Percentiles rank a stretch among this genome's conserved stretches.
Evolutionary conservation across 2,329 filamentous ascomycete genomes (phyloP).

Genomic region (Beauveria caledonica): DNA sequence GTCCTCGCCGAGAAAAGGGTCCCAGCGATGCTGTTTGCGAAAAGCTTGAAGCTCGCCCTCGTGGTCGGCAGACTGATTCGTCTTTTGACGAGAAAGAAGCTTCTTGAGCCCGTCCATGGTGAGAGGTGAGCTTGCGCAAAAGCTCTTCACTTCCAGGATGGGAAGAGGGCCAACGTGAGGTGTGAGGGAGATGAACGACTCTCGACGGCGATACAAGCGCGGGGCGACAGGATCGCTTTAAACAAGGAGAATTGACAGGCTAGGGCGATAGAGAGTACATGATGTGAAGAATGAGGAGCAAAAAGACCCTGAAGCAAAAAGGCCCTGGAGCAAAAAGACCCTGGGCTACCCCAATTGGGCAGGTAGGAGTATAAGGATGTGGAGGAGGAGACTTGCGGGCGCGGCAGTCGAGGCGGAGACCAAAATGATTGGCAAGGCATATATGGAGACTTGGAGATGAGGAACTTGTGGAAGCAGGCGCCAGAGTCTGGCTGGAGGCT

Average conservation of each 20-base stretch:
- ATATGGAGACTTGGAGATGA: background rate
- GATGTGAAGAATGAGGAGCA: background rate
- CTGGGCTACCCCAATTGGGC: constrained; percentile 4
- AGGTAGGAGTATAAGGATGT: constrained; percentile 7
- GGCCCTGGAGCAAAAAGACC: background rate
- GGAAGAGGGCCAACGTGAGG: background rate
- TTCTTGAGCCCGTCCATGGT: constrained; percentile 2
- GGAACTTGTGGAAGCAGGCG: background rate
- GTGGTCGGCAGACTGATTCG: constrained; percentile 10
- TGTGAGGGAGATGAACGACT: background rate
- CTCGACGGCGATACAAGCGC: background rate
- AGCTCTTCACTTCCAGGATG: background rate
- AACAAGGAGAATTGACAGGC: background rate
- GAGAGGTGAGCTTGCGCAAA: background rate
- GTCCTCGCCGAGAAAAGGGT: constrained; percentile 47
- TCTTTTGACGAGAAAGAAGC: constrained; percentile 11
- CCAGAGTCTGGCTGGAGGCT: background rate
- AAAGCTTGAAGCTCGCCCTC: constrained; percentile 32
- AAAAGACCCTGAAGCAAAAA: background rate
- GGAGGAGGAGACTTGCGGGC: constrained; percentile 1
- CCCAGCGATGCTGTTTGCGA: constrained; percentile 44
- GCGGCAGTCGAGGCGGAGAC: background rate
- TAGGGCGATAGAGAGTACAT: too few relatives aligned
- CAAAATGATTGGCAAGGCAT: background rate
- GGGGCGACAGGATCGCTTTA: background rate